Evolutionary conservation across 331 rosid genomes (phyloP).

Genomic region (Stylosanthes scabra): DNA sequence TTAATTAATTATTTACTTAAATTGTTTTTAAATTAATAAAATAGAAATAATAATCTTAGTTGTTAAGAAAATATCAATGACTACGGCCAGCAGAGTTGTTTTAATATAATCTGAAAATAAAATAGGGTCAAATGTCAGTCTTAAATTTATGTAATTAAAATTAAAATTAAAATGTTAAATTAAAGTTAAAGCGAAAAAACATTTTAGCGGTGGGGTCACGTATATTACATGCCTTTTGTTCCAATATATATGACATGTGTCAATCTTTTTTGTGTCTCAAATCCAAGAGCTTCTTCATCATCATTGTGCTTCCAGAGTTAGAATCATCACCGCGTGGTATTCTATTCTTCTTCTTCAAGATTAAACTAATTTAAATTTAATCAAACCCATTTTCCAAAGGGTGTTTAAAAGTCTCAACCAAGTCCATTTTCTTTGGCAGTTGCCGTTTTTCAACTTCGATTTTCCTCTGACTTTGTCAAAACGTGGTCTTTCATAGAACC

Average conservation of each 20-base stretch:
- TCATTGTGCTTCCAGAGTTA: conserved; percentile 26
- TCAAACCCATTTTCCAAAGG: conserved; percentile 22
- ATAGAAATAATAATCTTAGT: too few relatives aligned
- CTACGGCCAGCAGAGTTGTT: too few relatives aligned
- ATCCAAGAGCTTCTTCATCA: conserved; percentile 29
- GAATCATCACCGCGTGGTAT: conserved; percentile 11
- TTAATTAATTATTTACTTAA: too few relatives aligned
- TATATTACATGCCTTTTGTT: conserved; percentile 25
- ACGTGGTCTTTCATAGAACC: conserved; percentile 11
- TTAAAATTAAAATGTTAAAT: too few relatives aligned
- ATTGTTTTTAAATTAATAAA: too few relatives aligned
- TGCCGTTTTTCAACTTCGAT: not conserved
- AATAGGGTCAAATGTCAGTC: too few relatives aligned
- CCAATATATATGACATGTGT: conserved; percentile 12
- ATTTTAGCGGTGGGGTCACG: not conserved
- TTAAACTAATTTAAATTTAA: conserved; percentile 41
- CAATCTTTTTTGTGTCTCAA: conserved; percentile 11
- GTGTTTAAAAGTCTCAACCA: conserved; percentile 7
- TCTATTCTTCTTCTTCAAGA: conserved; percentile 19
- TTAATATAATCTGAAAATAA: too few relatives aligned
- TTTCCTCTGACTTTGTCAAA: conserved; percentile 38
- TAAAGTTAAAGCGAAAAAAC: conserved; percentile 18
- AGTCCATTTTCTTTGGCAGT: conserved; percentile 24
- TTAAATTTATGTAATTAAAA: too few relatives aligned
- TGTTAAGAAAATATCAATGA: too few relatives aligned